Conservation (phyloP, 164 flowering plant species). For the Macadamia integrifolia region DNA sequence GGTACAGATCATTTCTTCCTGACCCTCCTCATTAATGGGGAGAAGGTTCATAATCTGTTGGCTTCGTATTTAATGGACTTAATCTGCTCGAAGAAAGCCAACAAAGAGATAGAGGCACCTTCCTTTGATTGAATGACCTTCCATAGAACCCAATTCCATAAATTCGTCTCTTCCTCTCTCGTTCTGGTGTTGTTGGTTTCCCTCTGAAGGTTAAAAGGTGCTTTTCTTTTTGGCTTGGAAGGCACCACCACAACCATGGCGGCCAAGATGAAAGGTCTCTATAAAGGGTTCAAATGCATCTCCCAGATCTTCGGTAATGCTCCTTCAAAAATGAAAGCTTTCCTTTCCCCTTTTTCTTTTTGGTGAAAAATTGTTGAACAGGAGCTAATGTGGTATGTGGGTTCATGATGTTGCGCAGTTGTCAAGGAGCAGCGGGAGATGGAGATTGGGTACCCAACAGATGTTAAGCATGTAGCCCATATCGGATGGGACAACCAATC, state of each 20-base stretch:
- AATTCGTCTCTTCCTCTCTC: not conserved
- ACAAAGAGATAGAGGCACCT: too few species aligned
- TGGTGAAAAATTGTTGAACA: not conserved
- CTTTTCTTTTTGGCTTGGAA: not conserved
- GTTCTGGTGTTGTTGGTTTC: not conserved
- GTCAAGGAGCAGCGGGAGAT: slow-evolving; percentile 52
- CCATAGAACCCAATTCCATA: not conserved
- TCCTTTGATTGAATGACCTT: too few species aligned
- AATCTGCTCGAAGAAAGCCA: too few species aligned
- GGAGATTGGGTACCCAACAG: slow-evolving; percentile 80
- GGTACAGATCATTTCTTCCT: too few species aligned
- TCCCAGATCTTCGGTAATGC: slow-evolving; percentile 59
- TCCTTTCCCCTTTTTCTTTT: not conserved
- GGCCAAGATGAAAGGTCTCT: slow-evolving; percentile 54
- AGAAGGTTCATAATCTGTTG: too few species aligned
- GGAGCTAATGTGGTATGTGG: slow-evolving; percentile 1
- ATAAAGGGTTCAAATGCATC: slow-evolving; percentile 55
- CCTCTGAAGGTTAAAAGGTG: not conserved
- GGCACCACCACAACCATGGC: slow-evolving; percentile 22
- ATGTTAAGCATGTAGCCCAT: slow-evolving; percentile 76
- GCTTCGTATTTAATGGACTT: too few species aligned
- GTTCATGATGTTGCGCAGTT: slow-evolving; percentile 27
- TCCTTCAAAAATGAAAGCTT: not conserved
- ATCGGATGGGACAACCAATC: slow-evolving; percentile 60
- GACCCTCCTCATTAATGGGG: too few species aligned